Base-by-base conservation (phyloP, 2,329 filamentous ascomycete species). In the Penicillium janthinellum region DNA sequence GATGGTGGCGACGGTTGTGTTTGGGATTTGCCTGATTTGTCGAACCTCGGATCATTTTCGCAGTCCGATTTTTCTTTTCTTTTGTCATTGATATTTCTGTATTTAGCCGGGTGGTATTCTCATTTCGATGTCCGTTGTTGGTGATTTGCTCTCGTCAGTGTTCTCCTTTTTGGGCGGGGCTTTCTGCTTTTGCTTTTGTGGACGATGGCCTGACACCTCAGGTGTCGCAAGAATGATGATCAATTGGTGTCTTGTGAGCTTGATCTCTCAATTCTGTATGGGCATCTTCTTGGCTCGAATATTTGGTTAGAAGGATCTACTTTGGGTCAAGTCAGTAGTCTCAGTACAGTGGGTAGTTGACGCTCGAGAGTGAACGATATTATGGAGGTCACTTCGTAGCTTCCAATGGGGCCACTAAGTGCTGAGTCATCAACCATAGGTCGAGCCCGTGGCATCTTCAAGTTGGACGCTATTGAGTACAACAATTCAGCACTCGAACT, bases 401-500 rank as follows among this genome's bases (percentile, higher is more conserved):
- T 28, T 17, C 17, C 17, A 17, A 17, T 3, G 4, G 25, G 25
- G 5, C 25, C 6, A 22, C 22, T 22, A 22, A 22, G 10, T 3
- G 41, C 59, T 62, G 54, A 62, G 59, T 64, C 62, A 64, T 48
- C 62, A 57, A 39, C 39, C 51, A 41, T 25, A 54, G 31, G 5
- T 6, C 25, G 4, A 6, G 57, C 53, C 28, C 47, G 31, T n/a
- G 61, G 58, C 58, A 57, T 60, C 54, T 62, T 59, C 47, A 34
- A 42, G 17, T 20, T 54, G 31, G 37, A 34, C 31, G 15, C 22
- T 47, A 22, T 14, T 5, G n/a, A 31, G 25, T 31, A 12, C 15
- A 44, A n/a, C 25, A 15, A 12, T 22, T 6, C 17, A n/a, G 14
- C 15, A 17, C 28, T 49, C 22, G 14, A 38, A 41, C 12, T 10